Evolutionary conservation across 2,329 filamentous ascomycete genomes (phyloP).

Genomic region (Venturia pyrina): DNA sequence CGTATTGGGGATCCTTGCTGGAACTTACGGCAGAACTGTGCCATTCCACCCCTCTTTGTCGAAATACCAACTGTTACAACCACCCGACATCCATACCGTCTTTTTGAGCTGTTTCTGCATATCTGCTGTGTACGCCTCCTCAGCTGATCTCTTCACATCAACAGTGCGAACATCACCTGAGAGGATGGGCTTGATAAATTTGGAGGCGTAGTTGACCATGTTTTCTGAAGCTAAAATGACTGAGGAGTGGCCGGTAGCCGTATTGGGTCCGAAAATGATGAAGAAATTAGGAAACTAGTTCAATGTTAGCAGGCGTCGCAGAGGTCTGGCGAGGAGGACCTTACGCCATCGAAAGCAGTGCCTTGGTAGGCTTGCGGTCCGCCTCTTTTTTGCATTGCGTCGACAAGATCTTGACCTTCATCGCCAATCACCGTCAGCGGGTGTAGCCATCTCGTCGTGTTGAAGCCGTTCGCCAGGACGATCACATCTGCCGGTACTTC

Average conservation of each 20-base stretch:
- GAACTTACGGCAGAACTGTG: slow-evolving; percentile 25
- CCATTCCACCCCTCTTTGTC: slow-evolving; percentile 40
- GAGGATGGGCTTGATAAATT: slow-evolving; percentile 46
- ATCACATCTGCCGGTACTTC: slow-evolving; percentile 50
- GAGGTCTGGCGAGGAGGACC: slow-evolving; percentile 19
- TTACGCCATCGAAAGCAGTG: slow-evolving; percentile 40
- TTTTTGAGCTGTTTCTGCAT: slow-evolving; percentile 37
- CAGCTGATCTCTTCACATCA: slow-evolving; percentile 40
- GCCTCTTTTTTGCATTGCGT: slow-evolving; percentile 50
- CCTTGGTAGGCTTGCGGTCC: slow-evolving; percentile 53
- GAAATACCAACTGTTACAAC: slow-evolving; percentile 42
- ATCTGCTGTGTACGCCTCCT: slow-evolving; percentile 36
- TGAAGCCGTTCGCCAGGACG: slow-evolving; percentile 52
- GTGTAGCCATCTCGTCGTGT: slow-evolving; percentile 44
- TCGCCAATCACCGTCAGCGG: slow-evolving; percentile 44
- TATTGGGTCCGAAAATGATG: slow-evolving; percentile 53
- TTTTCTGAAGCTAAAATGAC: slow-evolving; percentile 53
- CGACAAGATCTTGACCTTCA: slow-evolving; percentile 38
- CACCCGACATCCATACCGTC: slow-evolving; percentile 37
- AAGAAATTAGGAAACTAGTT: slow-evolving; percentile 52
- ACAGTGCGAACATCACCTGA: slow-evolving; percentile 33
- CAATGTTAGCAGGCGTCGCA: not conserved
- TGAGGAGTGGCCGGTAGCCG: slow-evolving; percentile 50
- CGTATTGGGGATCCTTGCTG: too few relatives aligned
- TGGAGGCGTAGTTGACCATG: slow-evolving; percentile 48